phyloP scores from a whole-genome alignment of 1,139 yeast species.

The Petasospora rhodanensis region DNA sequence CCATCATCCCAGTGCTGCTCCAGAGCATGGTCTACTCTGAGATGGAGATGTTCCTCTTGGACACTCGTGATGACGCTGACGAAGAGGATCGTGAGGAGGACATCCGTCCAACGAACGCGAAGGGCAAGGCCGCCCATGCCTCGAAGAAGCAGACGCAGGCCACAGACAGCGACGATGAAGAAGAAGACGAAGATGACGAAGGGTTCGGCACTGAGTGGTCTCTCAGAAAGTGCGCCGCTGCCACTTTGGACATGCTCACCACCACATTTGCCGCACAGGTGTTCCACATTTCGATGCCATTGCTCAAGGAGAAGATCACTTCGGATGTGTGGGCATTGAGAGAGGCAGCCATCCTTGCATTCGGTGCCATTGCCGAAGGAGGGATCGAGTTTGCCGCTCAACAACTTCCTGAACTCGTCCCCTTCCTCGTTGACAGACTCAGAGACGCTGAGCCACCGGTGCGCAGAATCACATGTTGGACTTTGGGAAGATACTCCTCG shows the following conservation, averaged over 20 bases:
- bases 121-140: slow-evolving; percentile 1
- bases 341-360: slow-evolving; percentile 89
- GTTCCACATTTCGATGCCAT: slow-evolving; percentile 64
- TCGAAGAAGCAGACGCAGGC: slow-evolving; percentile 30
- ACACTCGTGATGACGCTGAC: slow-evolving; percentile 68
- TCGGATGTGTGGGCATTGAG: slow-evolving; percentile 80
- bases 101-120: slow-evolving; percentile 61
- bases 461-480: slow-evolving; percentile 94
- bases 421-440: slow-evolving; percentile 77
- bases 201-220: slow-evolving; percentile 76
- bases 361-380: slow-evolving; percentile 93
- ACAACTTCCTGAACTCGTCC: slow-evolving; percentile 76
- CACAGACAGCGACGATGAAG: slow-evolving; percentile 62
- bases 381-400: slow-evolving; percentile 68
- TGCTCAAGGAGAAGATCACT: slow-evolving; percentile 64
- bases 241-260: slow-evolving; percentile 81
- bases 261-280: slow-evolving; percentile 64
- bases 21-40: slow-evolving; percentile 86
- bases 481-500: slow-evolving; percentile 74
- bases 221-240: slow-evolving; percentile 89
- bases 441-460: slow-evolving; percentile 78
- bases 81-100: slow-evolving; percentile 91
- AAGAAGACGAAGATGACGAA: slow-evolving; percentile 62
- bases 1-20: slow-evolving; percentile 70
- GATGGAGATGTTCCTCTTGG: slow-evolving; percentile 69